Evolutionary conservation across 2,329 filamentous ascomycete species (phyloP), one percentile per base, ranked within the genome.

Genomic region (Biscogniauxia sp.): DNA sequence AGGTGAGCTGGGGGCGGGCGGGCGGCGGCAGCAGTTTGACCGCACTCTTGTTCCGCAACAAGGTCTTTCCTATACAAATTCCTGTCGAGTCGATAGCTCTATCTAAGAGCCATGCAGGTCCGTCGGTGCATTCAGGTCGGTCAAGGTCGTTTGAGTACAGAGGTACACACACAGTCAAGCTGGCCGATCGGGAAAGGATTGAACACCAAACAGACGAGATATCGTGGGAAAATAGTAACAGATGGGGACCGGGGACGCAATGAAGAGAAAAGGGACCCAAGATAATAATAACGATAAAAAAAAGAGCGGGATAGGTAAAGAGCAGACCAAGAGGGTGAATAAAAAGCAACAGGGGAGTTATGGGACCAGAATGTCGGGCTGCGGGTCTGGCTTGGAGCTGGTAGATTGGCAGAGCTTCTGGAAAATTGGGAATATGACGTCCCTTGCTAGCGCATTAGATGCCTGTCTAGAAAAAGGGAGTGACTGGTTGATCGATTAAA

Each of bases 61-160:
- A 67, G 65, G 66, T 68, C 68, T 66, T 66, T 68, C 66, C 69
- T 65, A 69, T 63, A 56, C 60, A 62, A 60, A 63, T 59, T 67
- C 66, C 64, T 28, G 62, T 62, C 63, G 66, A 58, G 52, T 60
- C 51, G 63, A 54, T 65, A 72, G 76, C 76, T 77, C 76, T 75
- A 65, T 69, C 57, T 56, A 65, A 77, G 77, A 78, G 76, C 76
- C 71, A 68, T 66, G 57, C 61, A 66, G 64, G 56, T 64, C 68
- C 73, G 69, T 63, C 66, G 68, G 71, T 66, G 70, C 76, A 78
- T 78, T 72, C 76, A 78, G 66, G 56, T 69, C 52, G 63, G 55
- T 59, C 59, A 19, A 63, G 54, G 37, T 52, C 58, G 51, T 61
- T 65, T 53, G 60, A 63, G 51, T 56, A 32, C 60, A 53, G 45